Conservation (phyloP, 169 alveolate species). For the Theileria sp. region DNA sequence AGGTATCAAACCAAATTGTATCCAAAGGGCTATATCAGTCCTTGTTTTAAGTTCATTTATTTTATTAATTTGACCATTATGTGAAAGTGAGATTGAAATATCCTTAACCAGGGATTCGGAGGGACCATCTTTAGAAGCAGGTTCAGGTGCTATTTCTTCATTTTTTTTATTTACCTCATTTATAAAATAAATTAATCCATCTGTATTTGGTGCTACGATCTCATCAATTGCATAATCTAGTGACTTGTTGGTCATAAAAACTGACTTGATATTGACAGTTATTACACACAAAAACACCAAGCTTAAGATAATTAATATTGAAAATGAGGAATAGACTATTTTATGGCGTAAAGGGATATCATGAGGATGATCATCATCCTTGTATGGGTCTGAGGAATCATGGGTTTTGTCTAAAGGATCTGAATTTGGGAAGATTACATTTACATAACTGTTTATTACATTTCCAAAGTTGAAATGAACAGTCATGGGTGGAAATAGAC, state of each 20-base stretch:
- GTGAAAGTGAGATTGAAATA: slow-evolving; percentile 35
- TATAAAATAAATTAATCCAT: slow-evolving; percentile 26
- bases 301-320: slow-evolving; percentile 7
- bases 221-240: slow-evolving; percentile 36
- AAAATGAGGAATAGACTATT: neutral
- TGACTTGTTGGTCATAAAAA: slow-evolving; percentile 19
- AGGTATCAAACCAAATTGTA: slow-evolving; percentile 65
- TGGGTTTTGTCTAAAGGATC: slow-evolving; percentile 13
- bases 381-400: slow-evolving; percentile 7
- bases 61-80: slow-evolving; percentile 33
- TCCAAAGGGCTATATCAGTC: slow-evolving; percentile 56
- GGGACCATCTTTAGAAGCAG: neutral
- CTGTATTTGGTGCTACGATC: slow-evolving; percentile 25
- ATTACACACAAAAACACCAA: slow-evolving; percentile 33
- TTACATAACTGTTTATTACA: slow-evolving; percentile 45
- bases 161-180: neutral
- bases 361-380: neutral
- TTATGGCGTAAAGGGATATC: slow-evolving; percentile 25
- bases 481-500: slow-evolving; percentile 26
- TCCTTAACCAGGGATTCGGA: slow-evolving; percentile 22
- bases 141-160: neutral
- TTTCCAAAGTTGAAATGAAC: slow-evolving; percentile 55
- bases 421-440: slow-evolving; percentile 29
- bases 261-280: slow-evolving; percentile 39
- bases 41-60: slow-evolving; percentile 32